Evolutionary conservation across 768 basidiomycete genomes (phyloP).

Genomic region (Tulasnella sp.): DNA sequence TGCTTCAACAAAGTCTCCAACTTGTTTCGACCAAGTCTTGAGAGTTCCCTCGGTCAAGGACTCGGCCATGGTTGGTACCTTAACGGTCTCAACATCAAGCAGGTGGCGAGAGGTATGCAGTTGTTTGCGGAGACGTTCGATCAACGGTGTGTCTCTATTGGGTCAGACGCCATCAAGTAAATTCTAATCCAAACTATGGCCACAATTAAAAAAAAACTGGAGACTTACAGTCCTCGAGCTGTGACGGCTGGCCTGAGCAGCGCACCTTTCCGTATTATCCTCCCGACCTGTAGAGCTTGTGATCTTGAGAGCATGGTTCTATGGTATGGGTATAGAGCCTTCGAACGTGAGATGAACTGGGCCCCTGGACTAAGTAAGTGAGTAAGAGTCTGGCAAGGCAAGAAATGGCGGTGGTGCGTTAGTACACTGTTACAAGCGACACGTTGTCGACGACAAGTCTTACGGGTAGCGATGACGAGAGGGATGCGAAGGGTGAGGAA

Average conservation of each 20-base stretch:
- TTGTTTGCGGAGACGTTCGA: not conserved
- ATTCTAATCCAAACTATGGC: not conserved
- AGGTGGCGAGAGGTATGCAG: conserved; percentile 9
- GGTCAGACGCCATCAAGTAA: not conserved
- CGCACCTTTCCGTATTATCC: not conserved
- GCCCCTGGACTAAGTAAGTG: no score
- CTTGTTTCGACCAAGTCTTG: conserved; percentile 87
- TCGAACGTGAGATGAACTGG: no score
- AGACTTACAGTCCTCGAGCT: not conserved
- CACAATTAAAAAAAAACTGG: not conserved
- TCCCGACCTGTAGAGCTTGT: conserved; percentile 3
- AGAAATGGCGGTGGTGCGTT: no score
- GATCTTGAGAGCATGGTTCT: conserved; percentile 6
- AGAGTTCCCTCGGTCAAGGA: conserved; percentile 97
- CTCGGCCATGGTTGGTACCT: conserved; percentile 96
- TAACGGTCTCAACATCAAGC: conserved; percentile 57
- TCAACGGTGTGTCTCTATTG: conserved; percentile 5
- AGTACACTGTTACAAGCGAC: no score
- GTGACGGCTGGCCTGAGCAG: not conserved
- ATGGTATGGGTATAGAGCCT: not conserved
- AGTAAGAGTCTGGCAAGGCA: no score
- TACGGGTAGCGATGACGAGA: no score
- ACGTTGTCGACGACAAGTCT: no score
- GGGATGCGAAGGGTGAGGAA: no score
- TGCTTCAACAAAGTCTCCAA: conserved; percentile 77